phyloP scores from a whole-genome alignment of 192 early-diverging fungal genomes.

The Rhizoclosmatium globosum region DNA sequence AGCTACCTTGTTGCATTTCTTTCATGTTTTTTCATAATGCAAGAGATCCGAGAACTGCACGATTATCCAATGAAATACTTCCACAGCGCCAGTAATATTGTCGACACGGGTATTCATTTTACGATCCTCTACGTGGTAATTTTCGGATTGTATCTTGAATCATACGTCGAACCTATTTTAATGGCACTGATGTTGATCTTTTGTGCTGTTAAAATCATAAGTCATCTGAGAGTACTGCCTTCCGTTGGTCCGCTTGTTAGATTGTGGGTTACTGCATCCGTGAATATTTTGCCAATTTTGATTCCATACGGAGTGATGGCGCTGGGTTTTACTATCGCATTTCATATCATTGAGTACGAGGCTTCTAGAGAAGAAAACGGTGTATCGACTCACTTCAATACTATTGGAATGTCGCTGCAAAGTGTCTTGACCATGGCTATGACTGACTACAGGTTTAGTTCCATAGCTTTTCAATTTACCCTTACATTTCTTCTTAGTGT shows the following conservation, averaged over 20 bases:
- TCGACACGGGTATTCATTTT: conserved; percentile 48
- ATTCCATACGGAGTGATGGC: conserved; percentile 49
- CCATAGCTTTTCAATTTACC: background rate
- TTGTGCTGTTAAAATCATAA: conserved; percentile 41
- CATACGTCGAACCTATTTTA: conserved; percentile 46
- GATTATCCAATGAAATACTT: conserved; percentile 47
- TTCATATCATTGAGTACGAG: conserved; percentile 44
- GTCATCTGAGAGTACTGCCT: conserved; percentile 53
- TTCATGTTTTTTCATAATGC: conserved; percentile 43
- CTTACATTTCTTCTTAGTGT: conserved; percentile 29
- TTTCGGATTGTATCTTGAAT: conserved; percentile 25
- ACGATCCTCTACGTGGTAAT: conserved; percentile 43
- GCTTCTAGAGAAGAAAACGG: conserved; percentile 11
- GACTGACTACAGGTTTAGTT: conserved; percentile 49
- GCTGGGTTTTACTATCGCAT: conserved; percentile 49
- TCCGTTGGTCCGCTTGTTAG: conserved; percentile 53
- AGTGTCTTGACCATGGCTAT: conserved; percentile 53
- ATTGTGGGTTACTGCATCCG: conserved; percentile 46
- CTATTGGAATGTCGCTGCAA: conserved; percentile 47
- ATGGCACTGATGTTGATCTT: conserved; percentile 50
- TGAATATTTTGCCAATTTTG: conserved; percentile 52
- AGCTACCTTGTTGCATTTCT: conserved; percentile 37
- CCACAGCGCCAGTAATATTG: conserved; percentile 42
- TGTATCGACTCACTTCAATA: conserved; percentile 31
- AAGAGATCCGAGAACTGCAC: conserved; percentile 50